Conservation (phyloP, 805 yeast species). For the Saccharomycopsis capsularis region DNA sequence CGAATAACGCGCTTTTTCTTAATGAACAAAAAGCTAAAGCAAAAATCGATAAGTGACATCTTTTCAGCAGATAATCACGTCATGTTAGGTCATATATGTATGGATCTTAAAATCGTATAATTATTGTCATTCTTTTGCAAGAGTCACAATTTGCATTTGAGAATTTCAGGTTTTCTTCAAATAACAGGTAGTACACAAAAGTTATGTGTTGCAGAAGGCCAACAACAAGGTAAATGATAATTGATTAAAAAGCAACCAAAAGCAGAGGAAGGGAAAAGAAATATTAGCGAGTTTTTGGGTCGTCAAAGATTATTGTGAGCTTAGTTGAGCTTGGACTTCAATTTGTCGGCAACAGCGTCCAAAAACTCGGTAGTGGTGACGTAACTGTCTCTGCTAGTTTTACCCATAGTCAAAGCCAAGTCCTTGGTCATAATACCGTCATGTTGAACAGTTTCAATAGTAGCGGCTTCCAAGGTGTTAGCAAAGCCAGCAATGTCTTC, state of each 20-base stretch:
- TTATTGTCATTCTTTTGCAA: background rate
- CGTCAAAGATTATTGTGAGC: too few relatives aligned
- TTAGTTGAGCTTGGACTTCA: constrained; percentile 27
- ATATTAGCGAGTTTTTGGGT: too few relatives aligned
- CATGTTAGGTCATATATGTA: too few relatives aligned
- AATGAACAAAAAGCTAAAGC: background rate
- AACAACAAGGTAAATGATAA: too few relatives aligned
- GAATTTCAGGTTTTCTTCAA: background rate
- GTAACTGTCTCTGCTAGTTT: constrained; percentile 51
- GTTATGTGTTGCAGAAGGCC: too few relatives aligned
- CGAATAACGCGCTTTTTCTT: background rate
- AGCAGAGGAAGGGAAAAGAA: too few relatives aligned
- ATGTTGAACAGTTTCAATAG: constrained; percentile 62
- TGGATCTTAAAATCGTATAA: background rate
- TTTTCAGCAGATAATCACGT: background rate
- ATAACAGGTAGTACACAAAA: too few relatives aligned
- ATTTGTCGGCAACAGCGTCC: constrained; percentile 64
- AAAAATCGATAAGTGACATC: background rate
- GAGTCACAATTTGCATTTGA: background rate
- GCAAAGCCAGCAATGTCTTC: constrained; percentile 68
- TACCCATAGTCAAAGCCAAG: constrained; percentile 65
- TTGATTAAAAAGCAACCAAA: too few relatives aligned
- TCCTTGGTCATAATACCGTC: constrained; percentile 82
- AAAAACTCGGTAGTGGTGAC: constrained; percentile 73
- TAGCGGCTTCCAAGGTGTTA: constrained; percentile 54